Percentiles rank a stretch among this genome's conserved stretches.
These are phyloP conservation scores for Artemisia argyi DNA, from an alignment of 129 eudicot genomes.

Conservation along the genomic window DNA sequence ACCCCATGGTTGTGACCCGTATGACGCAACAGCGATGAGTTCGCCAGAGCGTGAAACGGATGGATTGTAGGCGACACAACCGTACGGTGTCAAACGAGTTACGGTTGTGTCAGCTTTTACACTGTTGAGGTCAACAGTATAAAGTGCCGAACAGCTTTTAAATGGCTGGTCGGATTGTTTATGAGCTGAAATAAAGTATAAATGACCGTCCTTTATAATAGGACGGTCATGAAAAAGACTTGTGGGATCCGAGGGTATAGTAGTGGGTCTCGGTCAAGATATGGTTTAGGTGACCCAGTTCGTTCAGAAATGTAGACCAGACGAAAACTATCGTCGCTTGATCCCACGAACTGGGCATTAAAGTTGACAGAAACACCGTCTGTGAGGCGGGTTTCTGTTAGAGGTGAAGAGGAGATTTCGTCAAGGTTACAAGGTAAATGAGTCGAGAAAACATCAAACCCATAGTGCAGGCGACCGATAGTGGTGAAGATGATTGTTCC, in stretches of 20 bases:
- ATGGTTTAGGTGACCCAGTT: slow-evolving; percentile 55
- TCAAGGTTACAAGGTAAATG: slow-evolving; percentile 26
- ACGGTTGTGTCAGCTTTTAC: neutral
- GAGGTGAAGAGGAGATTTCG: slow-evolving; percentile 19
- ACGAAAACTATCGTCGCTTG: slow-evolving; percentile 29
- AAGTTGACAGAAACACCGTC: slow-evolving; percentile 66
- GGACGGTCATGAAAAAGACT: slow-evolving; percentile 85
- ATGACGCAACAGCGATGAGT: slow-evolving; percentile 64
- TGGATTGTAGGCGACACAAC: slow-evolving; percentile 67
- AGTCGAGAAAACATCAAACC: slow-evolving; percentile 80
- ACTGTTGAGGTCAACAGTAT: slow-evolving; percentile 31
- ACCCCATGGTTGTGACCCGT: slow-evolving; percentile 59
- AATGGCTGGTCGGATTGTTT: slow-evolving; percentile 47
- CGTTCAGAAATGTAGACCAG: slow-evolving; percentile 68
- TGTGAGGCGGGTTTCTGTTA: slow-evolving; percentile 50
- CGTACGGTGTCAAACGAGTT: slow-evolving; percentile 56
- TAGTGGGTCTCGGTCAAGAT: slow-evolving; percentile 33
- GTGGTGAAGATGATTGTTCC: slow-evolving; percentile 80
- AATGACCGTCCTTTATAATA: slow-evolving; percentile 24
- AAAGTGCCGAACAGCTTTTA: slow-evolving; percentile 77
- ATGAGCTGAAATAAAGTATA: slow-evolving; percentile 72
- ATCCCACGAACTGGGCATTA: slow-evolving; percentile 55
- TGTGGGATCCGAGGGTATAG: slow-evolving; percentile 25
- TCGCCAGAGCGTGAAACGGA: slow-evolving; percentile 61
- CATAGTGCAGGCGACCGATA: slow-evolving; percentile 63